Percentiles rank a stretch among this genome's conserved stretches.
These are phyloP conservation scores for Cytospora leucostoma DNA, from an alignment of 2,329 filamentous ascomycete genomes.

Conservation along the genomic window DNA sequence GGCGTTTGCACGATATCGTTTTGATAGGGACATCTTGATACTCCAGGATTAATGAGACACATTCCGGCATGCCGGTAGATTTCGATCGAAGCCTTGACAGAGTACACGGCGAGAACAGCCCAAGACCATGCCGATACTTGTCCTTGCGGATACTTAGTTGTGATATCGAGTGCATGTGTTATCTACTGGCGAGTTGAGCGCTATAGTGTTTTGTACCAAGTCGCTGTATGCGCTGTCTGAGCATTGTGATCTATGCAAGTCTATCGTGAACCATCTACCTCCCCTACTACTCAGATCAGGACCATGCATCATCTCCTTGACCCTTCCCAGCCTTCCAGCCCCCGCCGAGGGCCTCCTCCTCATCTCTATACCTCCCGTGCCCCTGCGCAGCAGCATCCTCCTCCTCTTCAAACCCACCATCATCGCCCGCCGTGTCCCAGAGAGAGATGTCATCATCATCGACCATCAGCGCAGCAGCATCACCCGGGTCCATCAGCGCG, in stretches of 20 bases:
- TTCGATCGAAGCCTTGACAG: background rate
- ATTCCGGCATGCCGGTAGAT: background rate
- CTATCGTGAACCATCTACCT: constrained; percentile 3
- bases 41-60: background rate
- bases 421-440: constrained; percentile 50
- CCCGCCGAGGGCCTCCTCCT: constrained; percentile 32
- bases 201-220: constrained; percentile 19
- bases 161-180: background rate
- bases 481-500: constrained; percentile 38
- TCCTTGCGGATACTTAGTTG: too few species aligned
- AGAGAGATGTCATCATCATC: constrained; percentile 60
- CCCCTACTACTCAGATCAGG: background rate
- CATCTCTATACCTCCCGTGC: constrained; percentile 31
- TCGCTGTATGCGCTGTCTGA: constrained; percentile 30
- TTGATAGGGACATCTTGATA: background rate
- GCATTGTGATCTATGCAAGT: constrained; percentile 29
- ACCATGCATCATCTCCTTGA: constrained; percentile 3
- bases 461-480: constrained; percentile 55
- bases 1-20: constrained; percentile 2
- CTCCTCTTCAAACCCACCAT: constrained; percentile 39
- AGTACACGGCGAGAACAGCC: background rate
- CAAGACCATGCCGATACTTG: background rate
- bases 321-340: constrained; percentile 31
- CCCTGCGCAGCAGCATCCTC: constrained; percentile 20
- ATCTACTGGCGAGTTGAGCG: background rate